Base-by-base conservation (phyloP, 768 basidiomycete genomes). In the Tephrocybe sp. region DNA sequence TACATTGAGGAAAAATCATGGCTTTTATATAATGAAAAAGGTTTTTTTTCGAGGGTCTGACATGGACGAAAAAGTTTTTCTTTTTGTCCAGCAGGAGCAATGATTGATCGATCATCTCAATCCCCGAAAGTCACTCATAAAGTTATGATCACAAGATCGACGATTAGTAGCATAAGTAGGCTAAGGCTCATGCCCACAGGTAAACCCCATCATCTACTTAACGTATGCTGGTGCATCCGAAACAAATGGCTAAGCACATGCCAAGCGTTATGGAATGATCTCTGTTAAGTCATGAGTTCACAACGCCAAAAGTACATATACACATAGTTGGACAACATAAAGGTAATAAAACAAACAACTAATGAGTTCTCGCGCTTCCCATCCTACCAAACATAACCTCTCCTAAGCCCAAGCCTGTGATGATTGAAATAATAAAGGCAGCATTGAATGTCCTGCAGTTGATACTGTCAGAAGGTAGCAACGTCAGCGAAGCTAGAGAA, bases 371-470 rank as follows among this genome's bases (percentile, higher is more conserved):
- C 35, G 61, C 57, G 54, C 45, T 51, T 14, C 69, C 74, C 34
- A 83, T 68, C 50, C 86, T 73, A 8, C 86, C 86, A 58, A 90
- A 88, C 30, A 84, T 49, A 14, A 82, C 65, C 69, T 95, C 92
- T 10, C 92, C 93, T 14, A 87, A 64, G 8, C 82, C 86, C 26
- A 87, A 68, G 1, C 92, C 92, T 2, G 81, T 48, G 12, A 92
- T 63, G 53, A 93, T 80, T 10, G 85, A 75, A 31, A 94, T 78
- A 49, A 94, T 75, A 61, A 81, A 95, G 22, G 80, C 85, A 4
- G 78, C 85, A 57, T 92, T 84, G 69, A 88, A 94, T 5, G 88
- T 88, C 93, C 92, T 95, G 61, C 20, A 20, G n/a, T 4, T 26
- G 6, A 26, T 1, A 16, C 9, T 12, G 2, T 20, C 39, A 14